phyloP scores from a whole-genome alignment of 2,329 filamentous ascomycete genomes.

The Colletotrichum sp. region DNA sequence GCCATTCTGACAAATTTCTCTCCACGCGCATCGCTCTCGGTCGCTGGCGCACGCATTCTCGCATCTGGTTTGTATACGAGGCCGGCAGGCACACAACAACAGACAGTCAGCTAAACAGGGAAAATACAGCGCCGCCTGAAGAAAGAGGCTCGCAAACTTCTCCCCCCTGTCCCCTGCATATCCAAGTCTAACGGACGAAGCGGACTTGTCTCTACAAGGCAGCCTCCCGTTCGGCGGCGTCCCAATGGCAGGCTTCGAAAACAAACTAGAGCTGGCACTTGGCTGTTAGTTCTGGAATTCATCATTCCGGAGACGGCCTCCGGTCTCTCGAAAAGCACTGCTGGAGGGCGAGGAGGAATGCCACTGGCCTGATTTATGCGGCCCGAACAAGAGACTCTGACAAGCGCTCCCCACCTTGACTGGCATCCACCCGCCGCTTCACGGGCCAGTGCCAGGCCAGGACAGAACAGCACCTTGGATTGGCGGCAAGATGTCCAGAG shows the following conservation, averaged over 20 bases:
- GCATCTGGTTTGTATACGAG: neutral
- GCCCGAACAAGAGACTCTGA: neutral
- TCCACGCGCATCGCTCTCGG: neutral
- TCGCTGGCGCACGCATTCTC: neutral
- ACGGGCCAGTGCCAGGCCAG: neutral
- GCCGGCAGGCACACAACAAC: neutral
- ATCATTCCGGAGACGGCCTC: constrained; percentile 6
- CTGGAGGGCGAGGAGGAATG: neutral
- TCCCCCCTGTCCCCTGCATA: constrained; percentile 2
- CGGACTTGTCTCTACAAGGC: constrained; percentile 2
- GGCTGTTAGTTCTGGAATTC: neutral
- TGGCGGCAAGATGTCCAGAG: neutral
- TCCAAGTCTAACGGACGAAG: neutral
- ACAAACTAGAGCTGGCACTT: neutral
- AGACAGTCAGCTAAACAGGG: neutral
- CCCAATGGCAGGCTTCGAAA: neutral
- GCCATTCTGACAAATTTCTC: neutral
- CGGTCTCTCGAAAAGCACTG: neutral
- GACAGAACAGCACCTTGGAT: neutral
- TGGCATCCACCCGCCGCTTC: neutral
- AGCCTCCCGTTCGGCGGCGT: neutral
- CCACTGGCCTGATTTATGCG: neutral
- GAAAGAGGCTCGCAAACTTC: neutral
- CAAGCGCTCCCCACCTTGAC: neutral
- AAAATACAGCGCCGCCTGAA: neutral